Conservation (phyloP, 345 rosid species). For the Citrus australasica region DNA sequence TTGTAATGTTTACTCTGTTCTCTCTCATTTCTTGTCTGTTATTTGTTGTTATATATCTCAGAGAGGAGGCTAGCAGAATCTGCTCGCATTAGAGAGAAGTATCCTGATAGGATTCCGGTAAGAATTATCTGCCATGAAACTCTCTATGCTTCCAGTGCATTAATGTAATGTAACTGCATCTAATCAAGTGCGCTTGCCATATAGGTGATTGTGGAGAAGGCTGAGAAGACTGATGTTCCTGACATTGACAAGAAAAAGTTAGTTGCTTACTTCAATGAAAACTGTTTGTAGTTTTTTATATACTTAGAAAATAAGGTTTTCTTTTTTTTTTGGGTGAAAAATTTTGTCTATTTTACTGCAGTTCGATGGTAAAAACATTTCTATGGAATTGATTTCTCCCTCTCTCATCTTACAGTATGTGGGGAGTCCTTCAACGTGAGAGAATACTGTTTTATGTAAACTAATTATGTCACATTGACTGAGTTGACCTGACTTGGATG, state of each 20-base stretch:
- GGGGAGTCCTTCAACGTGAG: background rate
- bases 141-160: background rate
- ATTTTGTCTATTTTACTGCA: background rate
- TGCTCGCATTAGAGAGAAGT: slow-evolving; percentile 75
- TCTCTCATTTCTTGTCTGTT: background rate
- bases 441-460: background rate
- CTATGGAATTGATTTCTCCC: background rate
- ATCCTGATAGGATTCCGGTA: slow-evolving; percentile 92
- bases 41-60: slow-evolving; percentile 9
- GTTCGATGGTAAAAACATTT: background rate
- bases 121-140: slow-evolving; percentile 6
- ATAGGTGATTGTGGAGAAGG: slow-evolving; percentile 93
- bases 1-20: background rate
- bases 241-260: slow-evolving; percentile 97
- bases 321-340: background rate
- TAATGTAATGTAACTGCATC: background rate
- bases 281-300: too few relatives aligned
- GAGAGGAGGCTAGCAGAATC: slow-evolving; percentile 90
- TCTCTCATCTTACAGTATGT: background rate
- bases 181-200: slow-evolving; percentile 4
- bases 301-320: background rate
- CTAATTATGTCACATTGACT: background rate
- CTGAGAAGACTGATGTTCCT: slow-evolving; percentile 84
- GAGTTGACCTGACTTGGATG: background rate
- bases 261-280: slow-evolving; percentile 22